Percentiles rank a stretch among this genome's conserved stretches.
Evolutionary conservation across 306 rosid genomes (phyloP).

Genomic region (Senna siamea): DNA sequence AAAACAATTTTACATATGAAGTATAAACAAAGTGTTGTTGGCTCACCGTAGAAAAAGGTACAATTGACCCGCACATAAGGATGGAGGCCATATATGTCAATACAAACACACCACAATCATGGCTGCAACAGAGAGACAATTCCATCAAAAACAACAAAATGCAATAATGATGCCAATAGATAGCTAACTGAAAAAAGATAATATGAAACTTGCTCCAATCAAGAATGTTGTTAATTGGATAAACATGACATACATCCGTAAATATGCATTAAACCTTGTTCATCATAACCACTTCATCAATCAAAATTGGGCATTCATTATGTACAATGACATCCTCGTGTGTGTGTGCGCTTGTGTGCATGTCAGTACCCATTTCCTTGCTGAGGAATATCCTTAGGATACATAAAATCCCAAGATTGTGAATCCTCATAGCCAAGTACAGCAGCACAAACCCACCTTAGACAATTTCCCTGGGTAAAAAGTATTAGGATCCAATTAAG

Average conservation of each 20-base stretch:
- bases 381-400: constrained; percentile 23
- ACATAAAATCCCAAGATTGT: constrained; percentile 7
- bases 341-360: not conserved
- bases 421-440: constrained; percentile 20
- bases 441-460: constrained; percentile 3
- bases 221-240: not conserved
- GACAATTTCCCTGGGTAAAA: constrained; percentile 22
- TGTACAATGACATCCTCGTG: not conserved
- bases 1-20: not conserved
- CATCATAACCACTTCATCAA: not conserved
- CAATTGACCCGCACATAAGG: constrained; percentile 18
- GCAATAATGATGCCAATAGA: not conserved
- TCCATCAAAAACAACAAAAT: not conserved
- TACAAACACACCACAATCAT: constrained; percentile 16
- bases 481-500: not conserved
- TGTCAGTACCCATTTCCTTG: constrained; percentile 19
- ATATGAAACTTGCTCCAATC: not conserved
- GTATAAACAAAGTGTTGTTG: not conserved
- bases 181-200: not conserved
- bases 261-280: not conserved
- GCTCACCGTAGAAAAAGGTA: constrained; percentile 5
- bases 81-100: constrained; percentile 24
- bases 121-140: not conserved
- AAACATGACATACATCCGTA: not conserved
- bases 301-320: not conserved